A percentile compares a stretch with the other conserved stretches of the same genome.
Conservation (phyloP, 2,329 filamentous ascomycete species). For the Pseudogymnoascus sp. region DNA sequence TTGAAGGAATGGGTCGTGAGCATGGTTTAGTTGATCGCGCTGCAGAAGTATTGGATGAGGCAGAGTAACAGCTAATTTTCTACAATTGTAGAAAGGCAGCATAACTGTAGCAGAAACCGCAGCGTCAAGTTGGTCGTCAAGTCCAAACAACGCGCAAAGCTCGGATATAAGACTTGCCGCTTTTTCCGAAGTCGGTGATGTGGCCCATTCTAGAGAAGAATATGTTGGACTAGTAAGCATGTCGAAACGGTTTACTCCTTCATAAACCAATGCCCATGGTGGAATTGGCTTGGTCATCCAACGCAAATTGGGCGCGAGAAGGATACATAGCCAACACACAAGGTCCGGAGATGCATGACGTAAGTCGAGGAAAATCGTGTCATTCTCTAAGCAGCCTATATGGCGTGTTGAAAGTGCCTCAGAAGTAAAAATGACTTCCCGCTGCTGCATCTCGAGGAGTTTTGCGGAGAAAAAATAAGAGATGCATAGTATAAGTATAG, state of each 20-base stretch:
- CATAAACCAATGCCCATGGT: background rate
- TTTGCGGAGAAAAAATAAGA: background rate
- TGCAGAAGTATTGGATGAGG: background rate
- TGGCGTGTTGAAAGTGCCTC: background rate
- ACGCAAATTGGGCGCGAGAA: background rate
- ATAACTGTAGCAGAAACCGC: background rate
- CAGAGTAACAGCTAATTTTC: background rate
- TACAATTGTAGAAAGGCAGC: background rate
- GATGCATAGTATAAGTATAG: background rate
- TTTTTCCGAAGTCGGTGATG: background rate
- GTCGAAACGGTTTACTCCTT: background rate
- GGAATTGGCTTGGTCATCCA: background rate
- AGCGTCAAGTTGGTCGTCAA: background rate
- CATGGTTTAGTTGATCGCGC: background rate
- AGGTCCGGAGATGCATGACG: background rate
- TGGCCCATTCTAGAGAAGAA: background rate
- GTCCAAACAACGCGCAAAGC: background rate
- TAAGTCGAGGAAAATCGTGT: background rate
- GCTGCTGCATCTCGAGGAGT: background rate
- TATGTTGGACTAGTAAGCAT: background rate
- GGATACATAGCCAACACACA: background rate
- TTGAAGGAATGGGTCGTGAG: background rate
- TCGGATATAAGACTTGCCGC: background rate
- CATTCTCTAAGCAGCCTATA: background rate
- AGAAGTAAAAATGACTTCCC: background rate